Evolutionary conservation across 192 early-diverging fungal species (phyloP).

Genomic region (Coemansia sp.): DNA sequence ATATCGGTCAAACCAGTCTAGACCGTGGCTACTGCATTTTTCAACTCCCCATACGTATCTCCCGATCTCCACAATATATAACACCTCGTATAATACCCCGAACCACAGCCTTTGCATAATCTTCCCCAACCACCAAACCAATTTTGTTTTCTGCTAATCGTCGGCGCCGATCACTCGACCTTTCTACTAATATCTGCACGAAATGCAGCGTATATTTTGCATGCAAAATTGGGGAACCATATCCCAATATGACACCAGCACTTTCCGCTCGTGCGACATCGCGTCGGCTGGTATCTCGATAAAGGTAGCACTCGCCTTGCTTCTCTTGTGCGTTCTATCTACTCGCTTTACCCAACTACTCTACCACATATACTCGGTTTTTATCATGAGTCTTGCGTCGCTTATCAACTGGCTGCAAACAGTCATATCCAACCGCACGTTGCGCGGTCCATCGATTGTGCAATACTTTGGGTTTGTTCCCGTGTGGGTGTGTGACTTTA

Average conservation of each 20-base stretch:
- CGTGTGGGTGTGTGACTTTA: constrained; percentile 25
- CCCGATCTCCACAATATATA: no score
- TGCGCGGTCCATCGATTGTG: background rate
- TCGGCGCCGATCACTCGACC: no score
- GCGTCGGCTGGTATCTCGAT: background rate
- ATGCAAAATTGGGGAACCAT: background rate
- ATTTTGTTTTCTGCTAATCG: no score
- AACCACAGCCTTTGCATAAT: no score
- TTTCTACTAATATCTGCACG: background rate
- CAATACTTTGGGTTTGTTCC: constrained; percentile 8
- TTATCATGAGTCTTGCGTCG: constrained; percentile 27
- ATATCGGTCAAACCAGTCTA: no score
- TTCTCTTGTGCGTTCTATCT: background rate
- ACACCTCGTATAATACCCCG: no score
- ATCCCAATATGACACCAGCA: background rate
- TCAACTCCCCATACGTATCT: no score
- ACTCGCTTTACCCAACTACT: background rate
- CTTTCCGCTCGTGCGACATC: background rate
- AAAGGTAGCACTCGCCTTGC: background rate
- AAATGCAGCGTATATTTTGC: background rate
- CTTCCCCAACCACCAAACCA: no score
- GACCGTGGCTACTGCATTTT: no score
- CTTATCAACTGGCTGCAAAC: constrained; percentile 27
- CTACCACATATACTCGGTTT: background rate
- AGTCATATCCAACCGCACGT: constrained; percentile 3